Conservation (phyloP, 495 filamentous ascomycete genomes). For the Astrothelium macrocarpum region DNA sequence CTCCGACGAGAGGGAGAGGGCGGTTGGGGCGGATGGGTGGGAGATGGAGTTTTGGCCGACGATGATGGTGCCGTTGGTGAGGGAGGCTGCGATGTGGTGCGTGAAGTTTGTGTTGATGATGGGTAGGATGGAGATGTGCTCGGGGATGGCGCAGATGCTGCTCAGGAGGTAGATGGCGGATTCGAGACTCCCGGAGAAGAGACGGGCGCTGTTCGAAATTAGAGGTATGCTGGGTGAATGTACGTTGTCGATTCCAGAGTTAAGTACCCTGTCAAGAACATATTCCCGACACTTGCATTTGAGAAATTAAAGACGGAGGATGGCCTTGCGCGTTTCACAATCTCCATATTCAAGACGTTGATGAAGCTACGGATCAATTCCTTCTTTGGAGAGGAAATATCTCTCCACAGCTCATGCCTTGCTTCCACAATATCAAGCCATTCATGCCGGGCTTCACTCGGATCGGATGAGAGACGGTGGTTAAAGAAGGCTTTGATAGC, state of each 20-base stretch:
- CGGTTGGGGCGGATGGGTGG: constrained; percentile 57
- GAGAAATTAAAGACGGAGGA: constrained; percentile 82
- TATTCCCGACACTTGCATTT: constrained; percentile 80
- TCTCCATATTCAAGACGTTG: constrained; percentile 79
- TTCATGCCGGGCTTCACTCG: constrained; percentile 47
- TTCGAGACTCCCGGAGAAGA: constrained; percentile 35
- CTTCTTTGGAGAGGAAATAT: constrained; percentile 72
- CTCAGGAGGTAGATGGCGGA: constrained; percentile 37
- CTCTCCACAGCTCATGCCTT: constrained; percentile 60
- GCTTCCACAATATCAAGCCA: constrained; percentile 89
- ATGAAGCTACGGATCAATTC: constrained; percentile 88
- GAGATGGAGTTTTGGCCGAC: constrained; percentile 88
- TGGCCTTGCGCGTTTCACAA: constrained; percentile 71
- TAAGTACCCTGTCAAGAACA: constrained; percentile 84
- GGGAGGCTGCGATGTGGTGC: constrained; percentile 80
- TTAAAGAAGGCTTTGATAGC: constrained; percentile 79
- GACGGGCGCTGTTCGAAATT: constrained; percentile 23
- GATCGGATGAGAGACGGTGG: constrained; percentile 59
- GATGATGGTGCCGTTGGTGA: constrained; percentile 68
- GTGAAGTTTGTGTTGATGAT: constrained; percentile 91
- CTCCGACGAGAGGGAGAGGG: constrained; percentile 36
- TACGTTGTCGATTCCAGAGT: constrained; percentile 46
- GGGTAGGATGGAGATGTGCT: constrained; percentile 67
- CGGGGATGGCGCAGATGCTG: constrained; percentile 69
- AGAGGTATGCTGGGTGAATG: neutral